Base-by-base conservation (phyloP, 495 filamentous ascomycete species). In the Aspergillus olivimuriae region DNA sequence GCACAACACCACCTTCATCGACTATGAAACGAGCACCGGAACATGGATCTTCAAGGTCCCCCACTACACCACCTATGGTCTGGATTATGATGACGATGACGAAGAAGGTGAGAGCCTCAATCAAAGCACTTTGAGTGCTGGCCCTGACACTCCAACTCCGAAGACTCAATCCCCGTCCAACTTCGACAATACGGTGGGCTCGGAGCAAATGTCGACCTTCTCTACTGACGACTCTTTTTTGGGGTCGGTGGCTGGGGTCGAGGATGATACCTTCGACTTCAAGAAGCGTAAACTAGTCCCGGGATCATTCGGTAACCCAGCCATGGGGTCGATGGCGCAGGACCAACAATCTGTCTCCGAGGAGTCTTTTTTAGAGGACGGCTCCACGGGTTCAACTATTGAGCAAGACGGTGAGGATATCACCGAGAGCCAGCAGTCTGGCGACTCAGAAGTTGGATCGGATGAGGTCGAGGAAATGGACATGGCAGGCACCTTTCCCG, bases 41-140 rank as follows among this genome's bases (percentile, higher is more conserved):
- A 77, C 84, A 18, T 98, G 92, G 92, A 75, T 77, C 5, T 98
- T 98, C 69, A 81, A 71, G 15, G 92, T 98, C 30, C 80, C 88
- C 46, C 92, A 98, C 63, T 98, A 89, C 63, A 95, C 89, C 12
- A 95, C 89, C 7, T 98, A 98, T 60, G 89, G 83, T n/a, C 72
- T 96, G 38, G 84, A 89, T 49, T 87, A 92, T 50, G 86, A 90
- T 33, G 86, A 87, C 19, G 83, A 88, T 34, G 85, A 81, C 12
- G 77, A 76, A 37, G 68, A 66, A 53, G 78, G 59, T 65, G 60
- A 71, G 60, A 70, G 61, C 56, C 63, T 68, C 58, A 67, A 67
- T 41, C 69, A 75, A 54, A 83, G 75, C 63, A 72, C 72, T 47
- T 61, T 81, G 39, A 80, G 77, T 62, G 74, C 68, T 44, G 68